Conservation (phyloP, 108 stramenopile species). For the Conticribra weissflogii region DNA sequence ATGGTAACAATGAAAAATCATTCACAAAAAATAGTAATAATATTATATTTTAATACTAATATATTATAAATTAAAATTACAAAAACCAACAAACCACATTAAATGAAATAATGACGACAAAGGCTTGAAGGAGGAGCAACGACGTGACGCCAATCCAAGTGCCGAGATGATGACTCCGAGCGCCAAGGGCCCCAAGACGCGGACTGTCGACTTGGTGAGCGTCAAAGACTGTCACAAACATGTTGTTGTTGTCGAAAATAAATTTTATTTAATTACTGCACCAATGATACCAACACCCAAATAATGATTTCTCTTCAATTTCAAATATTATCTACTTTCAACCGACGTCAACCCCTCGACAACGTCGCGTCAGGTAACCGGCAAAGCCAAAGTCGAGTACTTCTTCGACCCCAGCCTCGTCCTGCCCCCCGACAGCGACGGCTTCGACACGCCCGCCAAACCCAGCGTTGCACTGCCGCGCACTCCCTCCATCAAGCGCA, state of each 20-base stretch:
- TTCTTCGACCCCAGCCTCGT: constrained; percentile 81
- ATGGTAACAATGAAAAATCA: too few species aligned
- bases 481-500: constrained; percentile 26
- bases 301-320: neutral
- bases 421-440: constrained; percentile 37
- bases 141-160: too few species aligned
- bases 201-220: neutral
- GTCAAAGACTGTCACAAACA: neutral
- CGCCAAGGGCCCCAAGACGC: neutral
- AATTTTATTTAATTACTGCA: neutral
- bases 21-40: too few species aligned
- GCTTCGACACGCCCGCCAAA: constrained; percentile 31
- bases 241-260: neutral
- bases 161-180: neutral
- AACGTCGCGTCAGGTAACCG: constrained; percentile 65
- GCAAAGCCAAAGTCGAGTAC: constrained; percentile 84
- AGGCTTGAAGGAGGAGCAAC: too few species aligned
- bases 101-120: too few species aligned
- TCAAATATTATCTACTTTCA: neutral
- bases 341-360: neutral
- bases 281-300: neutral
- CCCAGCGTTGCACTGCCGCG: constrained; percentile 8
- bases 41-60: too few species aligned
- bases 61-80: too few species aligned
- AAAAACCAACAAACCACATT: too few species aligned